Base-by-base conservation (phyloP, 306 rosid species). In the Citrullus colocynthis region DNA sequence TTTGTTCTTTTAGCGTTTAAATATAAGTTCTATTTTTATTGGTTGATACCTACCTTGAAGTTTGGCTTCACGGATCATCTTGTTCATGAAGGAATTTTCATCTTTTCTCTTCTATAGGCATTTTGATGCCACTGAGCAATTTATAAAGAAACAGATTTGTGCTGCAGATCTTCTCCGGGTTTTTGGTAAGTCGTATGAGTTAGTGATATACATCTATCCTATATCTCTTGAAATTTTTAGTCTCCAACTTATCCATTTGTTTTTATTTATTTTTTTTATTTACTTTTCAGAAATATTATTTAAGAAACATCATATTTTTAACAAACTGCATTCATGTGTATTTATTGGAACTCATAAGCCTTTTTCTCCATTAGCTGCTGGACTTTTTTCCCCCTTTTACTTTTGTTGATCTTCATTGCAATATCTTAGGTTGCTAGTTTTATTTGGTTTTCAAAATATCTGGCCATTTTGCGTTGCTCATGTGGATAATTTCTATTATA, bases 141-240 rank as follows among this genome's bases (percentile, higher is more conserved):
- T 84, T 74, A 82, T 88, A 78, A 89, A 83, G 88, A 88, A 81
- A 65, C 83, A 86, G 64, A 86, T 92, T 55, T 73, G 48, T 85
- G 85, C 86, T 0, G 83, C 85, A 70, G 91, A 90, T 81, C 84
- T 92, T 41, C 86, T 90, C 34, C 81, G 54, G 17, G 96, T 89
- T 80, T 85, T 95, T 71, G 75, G 97, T 95, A 90, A 89, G 99
- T 81, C 66, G 73, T 51, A 51, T 37, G 48, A 55, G 41, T 72
- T 72, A 15, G 60, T 11, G 78, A 7, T 34, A 6, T 21, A 41
- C 36, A 12, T 8, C 34, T 11, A 42, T 12, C 15, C 58, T 72
- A 57, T 72, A 28, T 49, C 24, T 71, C 20, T 42, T 48, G 59
- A 48, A 16, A 16, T 49, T 72, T 16, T 72, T 70, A 34, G 9